Base-by-base conservation (phyloP, 192 early-diverging fungal genomes). In the Pilobolus umbonatus region DNA sequence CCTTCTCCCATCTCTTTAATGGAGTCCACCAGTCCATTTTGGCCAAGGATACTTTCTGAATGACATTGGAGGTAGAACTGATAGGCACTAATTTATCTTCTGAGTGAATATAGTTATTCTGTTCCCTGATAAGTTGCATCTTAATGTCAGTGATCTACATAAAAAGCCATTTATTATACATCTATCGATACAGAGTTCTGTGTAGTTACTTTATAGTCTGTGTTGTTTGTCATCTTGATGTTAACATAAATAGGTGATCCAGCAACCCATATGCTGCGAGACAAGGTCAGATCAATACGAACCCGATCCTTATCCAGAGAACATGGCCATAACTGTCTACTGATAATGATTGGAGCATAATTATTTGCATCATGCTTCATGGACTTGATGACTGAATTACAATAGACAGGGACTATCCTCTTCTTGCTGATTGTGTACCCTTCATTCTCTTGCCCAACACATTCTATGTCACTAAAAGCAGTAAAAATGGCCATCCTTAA, bases 21-120 rank as follows among this genome's bases (percentile, higher is more conserved):
- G 64, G 38, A 21, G 50, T 26, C 64, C 64, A 65, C 64, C 64
- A 65, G 11, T 42, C 64, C n/a, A 36, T 22, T 7, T 49, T 51
- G 4, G 46, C 25, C 8, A 65, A 29, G 21, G 39, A 25, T 0
- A n/a, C n/a, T n/a, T n/a, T n/a, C n/a, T n/a, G n/a, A n/a, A n/a
- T n/a, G n/a, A n/a, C n/a, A n/a, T n/a, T n/a, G n/a, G n/a, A n/a
- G 4, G 54, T 48, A 14, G 62, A 64, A 6, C 45, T 64, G 10
- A 64, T 34, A 15, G 62, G 46, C 45, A 31, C 15, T n/a, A 36
- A 47, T 2, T 36, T 43, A 56, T 22, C 38, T 11, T 48, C 35
- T 31, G 19, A n/a, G 1, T 32, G n/a, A 22, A 10, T 28, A 4
- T 59, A 59, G 3, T 47, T 65, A 32, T 58, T 34, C n/a, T 65